Conservation (phyloP, 1,284 basidiomycete genomes). For the Blastosporella zonata region DNA sequence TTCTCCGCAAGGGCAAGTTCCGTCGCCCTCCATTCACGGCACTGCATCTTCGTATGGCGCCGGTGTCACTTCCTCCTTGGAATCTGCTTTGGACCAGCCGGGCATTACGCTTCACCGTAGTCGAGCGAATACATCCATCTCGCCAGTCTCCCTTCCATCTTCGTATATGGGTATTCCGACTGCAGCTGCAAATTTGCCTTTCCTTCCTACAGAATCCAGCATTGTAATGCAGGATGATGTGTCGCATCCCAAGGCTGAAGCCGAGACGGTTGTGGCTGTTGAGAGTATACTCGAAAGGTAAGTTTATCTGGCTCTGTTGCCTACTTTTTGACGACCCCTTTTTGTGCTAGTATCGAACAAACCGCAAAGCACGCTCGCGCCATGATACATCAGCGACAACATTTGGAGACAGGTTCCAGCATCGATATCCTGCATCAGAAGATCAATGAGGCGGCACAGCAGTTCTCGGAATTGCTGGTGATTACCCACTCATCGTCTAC, state of each 20-base stretch:
- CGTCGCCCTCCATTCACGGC: conserved; percentile 42
- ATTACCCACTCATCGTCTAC: conserved; percentile 24
- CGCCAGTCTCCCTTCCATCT: conserved; percentile 21
- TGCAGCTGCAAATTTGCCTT: conserved; percentile 16
- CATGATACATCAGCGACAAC: conserved; percentile 33
- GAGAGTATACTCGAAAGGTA: conserved; percentile 33
- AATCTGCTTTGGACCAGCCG: conserved; percentile 42
- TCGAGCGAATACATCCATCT: conserved; percentile 35
- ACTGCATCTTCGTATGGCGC: conserved; percentile 33
- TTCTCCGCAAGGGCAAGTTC: conserved; percentile 39
- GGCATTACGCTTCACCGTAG: conserved; percentile 30
- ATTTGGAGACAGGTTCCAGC: conserved; percentile 32
- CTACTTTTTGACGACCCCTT: conserved; percentile 3
- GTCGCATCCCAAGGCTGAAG: conserved; percentile 21
- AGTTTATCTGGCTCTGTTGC: conserved; percentile 13
- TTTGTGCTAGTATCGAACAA: conserved; percentile 35
- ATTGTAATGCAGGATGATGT: conserved; percentile 22
- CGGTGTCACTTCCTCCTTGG: conserved; percentile 44
- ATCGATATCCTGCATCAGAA: conserved; percentile 38
- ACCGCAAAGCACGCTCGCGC: conserved; percentile 39
- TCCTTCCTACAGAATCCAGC: conserved; percentile 17
- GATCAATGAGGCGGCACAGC: conserved; percentile 37
- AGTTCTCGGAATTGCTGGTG: conserved; percentile 31
- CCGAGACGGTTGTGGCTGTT: conserved; percentile 28
- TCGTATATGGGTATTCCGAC: conserved; percentile 16